Percentiles rank a stretch among this genome's conserved stretches.
These are phyloP conservation scores for Cladophialophora bantiana DNA, from an alignment of 2,329 filamentous ascomycete species.

Conservation along the genomic window DNA sequence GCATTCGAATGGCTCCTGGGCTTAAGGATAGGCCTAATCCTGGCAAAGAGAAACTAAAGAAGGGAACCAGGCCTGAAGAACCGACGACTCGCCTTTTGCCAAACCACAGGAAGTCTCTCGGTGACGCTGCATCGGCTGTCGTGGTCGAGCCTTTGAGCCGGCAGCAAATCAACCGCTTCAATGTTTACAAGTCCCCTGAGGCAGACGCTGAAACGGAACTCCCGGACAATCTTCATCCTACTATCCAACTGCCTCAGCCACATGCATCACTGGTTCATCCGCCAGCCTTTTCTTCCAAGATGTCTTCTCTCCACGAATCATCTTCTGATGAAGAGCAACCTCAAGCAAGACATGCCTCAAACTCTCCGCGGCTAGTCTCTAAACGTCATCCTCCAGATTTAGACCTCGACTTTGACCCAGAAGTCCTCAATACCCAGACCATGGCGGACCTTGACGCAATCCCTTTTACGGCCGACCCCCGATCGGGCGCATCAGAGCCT, in stretches of 20 bases:
- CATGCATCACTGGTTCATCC: conserved; percentile 12
- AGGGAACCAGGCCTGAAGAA: conserved; percentile 4
- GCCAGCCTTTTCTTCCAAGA: conserved; percentile 34
- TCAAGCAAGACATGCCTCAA: background rate
- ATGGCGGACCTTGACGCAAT: conserved; percentile 59
- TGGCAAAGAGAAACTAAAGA: conserved; percentile 3
- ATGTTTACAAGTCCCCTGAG: conserved; percentile 19
- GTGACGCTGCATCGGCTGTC: conserved; percentile 2
- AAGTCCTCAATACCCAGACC: conserved; percentile 54
- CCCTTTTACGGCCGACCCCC: conserved; percentile 56
- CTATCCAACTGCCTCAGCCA: conserved; percentile 4
- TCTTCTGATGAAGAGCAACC: conserved; percentile 37
- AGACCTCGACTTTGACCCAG: conserved; percentile 57
- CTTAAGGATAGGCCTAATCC: background rate
- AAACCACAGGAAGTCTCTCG: conserved; percentile 19
- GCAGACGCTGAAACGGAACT: background rate
- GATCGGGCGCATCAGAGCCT: conserved; percentile 39
- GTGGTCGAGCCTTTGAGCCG: conserved; percentile 10
- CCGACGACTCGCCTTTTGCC: conserved; percentile 9
- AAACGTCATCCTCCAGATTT: conserved; percentile 38
- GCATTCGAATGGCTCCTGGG: conserved; percentile 20
- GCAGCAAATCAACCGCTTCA: conserved; percentile 25
- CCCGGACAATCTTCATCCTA: conserved; percentile 3
- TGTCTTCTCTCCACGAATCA: conserved; percentile 35
- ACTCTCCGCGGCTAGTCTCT: conserved; percentile 12